A percentile compares a stretch with the other conserved stretches of the same genome.
Evolutionary conservation across 2,329 filamentous ascomycete species (phyloP).

Genomic region (Fusarium fujikuroi): DNA sequence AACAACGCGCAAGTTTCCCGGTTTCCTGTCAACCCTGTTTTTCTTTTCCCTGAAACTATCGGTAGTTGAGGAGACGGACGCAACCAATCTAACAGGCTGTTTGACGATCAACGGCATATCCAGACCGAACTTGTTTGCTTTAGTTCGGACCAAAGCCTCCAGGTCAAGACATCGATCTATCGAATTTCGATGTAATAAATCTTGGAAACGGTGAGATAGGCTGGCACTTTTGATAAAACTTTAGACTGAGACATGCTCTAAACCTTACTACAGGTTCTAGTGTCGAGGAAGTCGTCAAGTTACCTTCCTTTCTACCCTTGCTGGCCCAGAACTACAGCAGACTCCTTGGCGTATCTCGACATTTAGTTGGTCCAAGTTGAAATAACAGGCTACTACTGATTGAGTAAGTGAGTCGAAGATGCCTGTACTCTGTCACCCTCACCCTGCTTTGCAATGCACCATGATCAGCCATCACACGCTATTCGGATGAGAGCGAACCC

Average conservation of each 20-base stretch:
- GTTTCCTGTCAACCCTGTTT: constrained; percentile 19
- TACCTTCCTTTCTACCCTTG: not conserved
- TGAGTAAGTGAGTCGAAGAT: not conserved
- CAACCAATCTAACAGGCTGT: not conserved
- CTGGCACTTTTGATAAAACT: not conserved
- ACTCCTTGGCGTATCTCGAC: constrained; percentile 5
- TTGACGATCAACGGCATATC: not conserved
- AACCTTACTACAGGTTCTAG: not conserved
- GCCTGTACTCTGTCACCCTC: not conserved
- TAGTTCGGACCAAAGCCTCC: not conserved
- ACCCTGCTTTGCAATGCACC: constrained; percentile 25
- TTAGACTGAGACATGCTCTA: not conserved
- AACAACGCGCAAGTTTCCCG: constrained; percentile 4
- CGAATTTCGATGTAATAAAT: not conserved
- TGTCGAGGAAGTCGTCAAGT: not conserved
- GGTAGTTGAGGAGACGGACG: constrained; percentile 13
- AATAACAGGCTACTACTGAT: constrained; percentile 18
- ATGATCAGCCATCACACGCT: constrained; percentile 20
- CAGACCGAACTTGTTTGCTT: not conserved
- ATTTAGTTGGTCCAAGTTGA: not conserved
- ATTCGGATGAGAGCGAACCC: constrained; percentile 14
- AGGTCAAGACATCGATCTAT: not conserved
- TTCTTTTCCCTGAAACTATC: constrained; percentile 10
- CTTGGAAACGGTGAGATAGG: not conserved
- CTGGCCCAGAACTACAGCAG: not conserved